Base-by-base conservation (phyloP, 495 filamentous ascomycete species). In the Rusavskia elegans region DNA sequence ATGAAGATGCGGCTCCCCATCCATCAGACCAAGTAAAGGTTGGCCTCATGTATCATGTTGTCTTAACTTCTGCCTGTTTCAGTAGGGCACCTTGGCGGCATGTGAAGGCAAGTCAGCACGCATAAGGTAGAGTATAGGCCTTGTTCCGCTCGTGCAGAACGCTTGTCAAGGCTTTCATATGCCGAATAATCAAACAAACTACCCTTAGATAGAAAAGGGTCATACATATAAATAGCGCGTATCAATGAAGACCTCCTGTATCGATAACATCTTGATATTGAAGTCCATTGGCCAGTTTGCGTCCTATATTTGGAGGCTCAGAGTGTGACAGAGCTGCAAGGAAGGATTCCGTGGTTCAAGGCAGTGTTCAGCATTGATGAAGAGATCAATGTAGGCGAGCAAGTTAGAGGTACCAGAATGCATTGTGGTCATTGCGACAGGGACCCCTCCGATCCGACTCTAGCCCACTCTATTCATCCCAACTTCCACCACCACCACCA, bases 381-480 rank as follows among this genome's bases (percentile, higher is more conserved):
- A 46, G 20, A 35, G 5, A 8, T 0, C 6, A 7, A 35, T 8
- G 16, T 46, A 46, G 19, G 44, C 44, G 44, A 46, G 44, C 44
- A 46, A 46, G 6, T 46, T 29, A 29, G 20, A 46, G 44, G 44
- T 46, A 21, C 8, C n/a, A 21, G 19, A 19, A 55, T 55, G 54
- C 54, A 55, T 42, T 7, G 20, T 42, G 10, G 20, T 42, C 39
- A 55, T 55, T 54, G 56, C 56, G 56, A 58, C 56, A 46, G 20
- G 5, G 17, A 52, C 54, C 54, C 54, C 54, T 42, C 54, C 49
- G 42, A 38, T 21, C 35, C 49, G 49, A 38, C 49, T 51, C 49
- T 19, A 50, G 38, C 49, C 48, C 48, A 50, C 11, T 45, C 42
- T 13, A 20, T 40, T 41, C 49, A 51, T 51, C 49, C 29, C 48